Evolutionary conservation across 257 asterid genomes (phyloP).

Genomic region (Ilex aquifolium): DNA sequence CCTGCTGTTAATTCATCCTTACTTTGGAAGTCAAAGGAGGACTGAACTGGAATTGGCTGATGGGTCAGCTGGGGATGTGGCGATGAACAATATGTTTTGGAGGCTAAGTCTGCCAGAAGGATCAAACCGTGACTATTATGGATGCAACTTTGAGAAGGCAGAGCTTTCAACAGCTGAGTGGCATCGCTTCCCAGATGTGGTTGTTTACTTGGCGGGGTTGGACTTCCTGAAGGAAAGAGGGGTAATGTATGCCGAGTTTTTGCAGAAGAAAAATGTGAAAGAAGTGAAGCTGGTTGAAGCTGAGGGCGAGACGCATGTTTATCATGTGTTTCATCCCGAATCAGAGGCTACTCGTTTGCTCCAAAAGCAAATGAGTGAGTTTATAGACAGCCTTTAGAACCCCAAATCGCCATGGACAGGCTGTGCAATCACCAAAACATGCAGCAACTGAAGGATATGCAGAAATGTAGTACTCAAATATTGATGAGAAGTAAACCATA

Average conservation of each 20-base stretch:
- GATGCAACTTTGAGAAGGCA: conserved; percentile 51
- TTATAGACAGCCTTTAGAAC: conserved; percentile 33
- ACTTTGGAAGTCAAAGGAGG: conserved; percentile 52
- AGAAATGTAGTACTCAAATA: too few species aligned
- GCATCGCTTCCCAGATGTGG: conserved; percentile 40
- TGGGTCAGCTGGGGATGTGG: conserved; percentile 31
- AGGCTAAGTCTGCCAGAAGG: conserved; percentile 63
- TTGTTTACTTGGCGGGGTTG: conserved; percentile 57
- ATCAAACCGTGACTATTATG: conserved; percentile 42
- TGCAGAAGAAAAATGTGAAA: conserved; percentile 46
- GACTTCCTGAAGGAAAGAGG: conserved; percentile 87
- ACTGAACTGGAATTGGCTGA: conserved; percentile 45
- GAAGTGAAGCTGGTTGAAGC: conserved; percentile 55
- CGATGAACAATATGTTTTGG: conserved; percentile 74
- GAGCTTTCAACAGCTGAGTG: conserved; percentile 24
- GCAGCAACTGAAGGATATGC: too few species aligned
- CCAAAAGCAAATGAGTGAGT: conserved; percentile 43
- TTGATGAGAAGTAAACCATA: too few species aligned
- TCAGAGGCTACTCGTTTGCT: conserved; percentile 54
- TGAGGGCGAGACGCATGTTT: conserved; percentile 51
- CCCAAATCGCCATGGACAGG: not conserved
- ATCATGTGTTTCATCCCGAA: conserved; percentile 53
- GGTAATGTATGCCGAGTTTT: conserved; percentile 45
- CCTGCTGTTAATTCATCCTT: conserved; percentile 63
- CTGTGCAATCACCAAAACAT: too few species aligned